Evolutionary conservation across 805 yeast genomes (phyloP).

Genomic region (Candida oleophila): DNA sequence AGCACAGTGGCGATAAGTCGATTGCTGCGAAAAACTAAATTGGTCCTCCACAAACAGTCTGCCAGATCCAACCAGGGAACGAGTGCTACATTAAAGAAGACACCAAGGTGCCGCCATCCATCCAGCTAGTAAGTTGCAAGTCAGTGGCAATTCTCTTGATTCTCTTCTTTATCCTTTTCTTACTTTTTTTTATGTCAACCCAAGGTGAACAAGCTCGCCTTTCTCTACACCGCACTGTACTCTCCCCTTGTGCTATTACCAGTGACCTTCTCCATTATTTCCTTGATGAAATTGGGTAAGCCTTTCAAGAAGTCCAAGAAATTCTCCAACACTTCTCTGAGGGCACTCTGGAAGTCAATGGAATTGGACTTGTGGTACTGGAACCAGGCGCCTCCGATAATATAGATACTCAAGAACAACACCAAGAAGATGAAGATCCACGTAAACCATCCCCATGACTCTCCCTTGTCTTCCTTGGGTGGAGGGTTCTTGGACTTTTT

Average conservation of each 20-base stretch:
- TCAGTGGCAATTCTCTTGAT: too few relatives aligned
- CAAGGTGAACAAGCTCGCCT: too few relatives aligned
- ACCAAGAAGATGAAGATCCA: conserved; percentile 78
- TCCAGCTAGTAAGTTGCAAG: too few relatives aligned
- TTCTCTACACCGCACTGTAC: conserved; percentile 80
- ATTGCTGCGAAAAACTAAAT: too few relatives aligned
- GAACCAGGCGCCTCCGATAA: conserved; percentile 73
- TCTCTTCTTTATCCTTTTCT: too few relatives aligned
- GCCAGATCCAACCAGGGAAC: too few relatives aligned
- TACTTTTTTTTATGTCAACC: too few relatives aligned
- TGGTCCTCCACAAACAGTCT: too few relatives aligned
- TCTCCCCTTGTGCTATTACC: conserved; percentile 73
- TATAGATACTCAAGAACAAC: conserved; percentile 66
- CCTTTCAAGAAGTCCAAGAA: conserved; percentile 55
- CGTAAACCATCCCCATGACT: conserved; percentile 78
- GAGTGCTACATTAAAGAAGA: too few relatives aligned
- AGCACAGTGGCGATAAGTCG: too few relatives aligned
- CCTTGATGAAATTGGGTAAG: conserved; percentile 64
- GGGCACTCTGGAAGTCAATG: conserved; percentile 70
- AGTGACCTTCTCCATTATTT: conserved; percentile 67
- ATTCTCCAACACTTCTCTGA: conserved; percentile 71
- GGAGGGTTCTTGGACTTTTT: conserved; percentile 15
- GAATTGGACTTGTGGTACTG: conserved; percentile 69
- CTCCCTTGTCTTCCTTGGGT: conserved; percentile 25
- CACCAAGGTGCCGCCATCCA: too few relatives aligned